Base-by-base conservation (phyloP, 257 asterid species). In the Nicotiana benthamiana region DNA sequence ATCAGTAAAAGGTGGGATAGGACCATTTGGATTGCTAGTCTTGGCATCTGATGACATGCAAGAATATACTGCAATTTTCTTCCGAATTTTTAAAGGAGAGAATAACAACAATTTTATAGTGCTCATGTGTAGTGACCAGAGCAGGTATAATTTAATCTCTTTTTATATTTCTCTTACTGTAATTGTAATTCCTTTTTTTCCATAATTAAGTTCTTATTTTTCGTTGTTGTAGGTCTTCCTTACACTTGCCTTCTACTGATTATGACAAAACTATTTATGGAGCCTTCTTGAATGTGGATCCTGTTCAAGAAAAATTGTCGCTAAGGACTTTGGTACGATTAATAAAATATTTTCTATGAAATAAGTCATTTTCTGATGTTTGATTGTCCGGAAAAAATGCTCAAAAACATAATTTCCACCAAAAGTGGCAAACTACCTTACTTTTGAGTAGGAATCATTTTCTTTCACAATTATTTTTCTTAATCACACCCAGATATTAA, bases 71-170 rank as follows among this genome's bases (percentile, higher is more conserved):
- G 86, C 89, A 15, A 66, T 87, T 36, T 86, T 86, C 83, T 82
- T 87, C 46, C 82, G 86, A 80, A 59, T 87, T 74, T 87, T 87
- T 80, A 80, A 12, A 78, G 65, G 60, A 8, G 36, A 32, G 4
- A 9, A 59, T 5, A 34, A 83, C 81, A 82, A 79, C 13, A 82
- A 80, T 8, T 84, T 75, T 52, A 83, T 78, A 43, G 89, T 86
- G 18, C 89, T 87, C 24, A 84, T 87, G 85, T 86, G 90, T 79
- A 87, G 87, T 43, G 90, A 86, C 1, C 90, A 82, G 48, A 86
- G 80, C 86, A 86, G 86, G 90, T 87, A 6, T 48, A 28, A 3
- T 9, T 12, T 6, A 18, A 5, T 43, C 34, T 32, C 8, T 66
- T 27, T 24, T 15, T 36, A 10, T 46, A 7, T 40, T 40, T 8